Conservation (phyloP, 2,329 filamentous ascomycete species). For the Fusarium algeriense region DNA sequence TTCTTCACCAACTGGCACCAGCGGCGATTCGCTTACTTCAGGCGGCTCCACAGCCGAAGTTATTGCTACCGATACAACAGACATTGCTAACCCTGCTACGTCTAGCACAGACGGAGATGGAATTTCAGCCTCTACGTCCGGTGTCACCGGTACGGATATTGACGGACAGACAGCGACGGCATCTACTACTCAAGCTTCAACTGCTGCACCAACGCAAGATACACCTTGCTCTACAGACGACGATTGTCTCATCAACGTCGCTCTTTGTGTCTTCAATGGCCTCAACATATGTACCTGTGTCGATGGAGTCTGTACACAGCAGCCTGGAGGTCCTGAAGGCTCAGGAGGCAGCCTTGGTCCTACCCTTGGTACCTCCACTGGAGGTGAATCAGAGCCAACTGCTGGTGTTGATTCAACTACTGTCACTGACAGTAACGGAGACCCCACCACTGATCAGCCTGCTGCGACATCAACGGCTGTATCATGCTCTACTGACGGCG, state of each 20-base stretch:
- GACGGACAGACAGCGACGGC: conserved; percentile 1
- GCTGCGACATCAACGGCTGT: not conserved
- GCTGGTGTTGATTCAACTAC: not conserved
- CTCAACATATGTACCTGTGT: conserved; percentile 16
- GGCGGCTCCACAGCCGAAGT: not conserved
- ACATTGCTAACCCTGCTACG: not conserved
- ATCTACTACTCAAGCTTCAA: not conserved
- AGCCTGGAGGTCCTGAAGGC: not conserved
- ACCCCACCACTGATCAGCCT: not conserved
- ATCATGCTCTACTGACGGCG: not conserved
- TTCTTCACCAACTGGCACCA: not conserved
- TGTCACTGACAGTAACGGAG: not conserved
- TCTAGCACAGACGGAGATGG: not conserved
- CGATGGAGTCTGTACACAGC: conserved; percentile 15
- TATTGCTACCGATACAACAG: not conserved
- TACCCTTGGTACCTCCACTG: not conserved
- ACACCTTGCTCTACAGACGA: conserved; percentile 5
- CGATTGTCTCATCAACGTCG: conserved; percentile 6
- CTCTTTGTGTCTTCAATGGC: conserved; percentile 4
- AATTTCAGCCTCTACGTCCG: not conserved
- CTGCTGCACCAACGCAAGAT: not conserved
- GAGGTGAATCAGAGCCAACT: not conserved
- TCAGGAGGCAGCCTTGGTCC: not conserved
- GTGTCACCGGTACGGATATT: not conserved
- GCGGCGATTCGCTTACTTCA: not conserved